Conservation (phyloP, 2,329 filamentous ascomycete species). For the Fusarium protoensiforme region DNA sequence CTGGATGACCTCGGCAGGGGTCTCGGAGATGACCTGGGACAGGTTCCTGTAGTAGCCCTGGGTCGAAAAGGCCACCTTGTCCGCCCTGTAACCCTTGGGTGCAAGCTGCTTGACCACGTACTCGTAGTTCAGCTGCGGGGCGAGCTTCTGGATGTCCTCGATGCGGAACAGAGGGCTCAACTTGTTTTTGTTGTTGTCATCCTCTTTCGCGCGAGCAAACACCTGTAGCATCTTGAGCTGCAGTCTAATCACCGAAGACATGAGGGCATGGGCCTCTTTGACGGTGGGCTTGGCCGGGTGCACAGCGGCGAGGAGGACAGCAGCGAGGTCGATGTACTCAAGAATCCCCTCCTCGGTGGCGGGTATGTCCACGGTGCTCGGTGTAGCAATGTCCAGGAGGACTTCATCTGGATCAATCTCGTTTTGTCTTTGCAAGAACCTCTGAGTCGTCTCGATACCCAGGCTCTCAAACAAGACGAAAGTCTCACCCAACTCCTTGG, state of each 20-base stretch:
- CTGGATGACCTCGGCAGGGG: constrained; percentile 65
- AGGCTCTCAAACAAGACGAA: constrained; percentile 22
- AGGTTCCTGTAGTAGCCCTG: constrained; percentile 71
- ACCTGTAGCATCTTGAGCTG: background rate
- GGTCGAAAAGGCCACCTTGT: constrained; percentile 63
- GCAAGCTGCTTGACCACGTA: constrained; percentile 15
- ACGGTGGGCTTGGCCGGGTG: constrained; percentile 12
- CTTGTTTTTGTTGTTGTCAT: background rate
- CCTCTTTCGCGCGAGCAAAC: background rate
- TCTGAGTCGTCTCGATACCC: constrained; percentile 19
- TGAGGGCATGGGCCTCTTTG: background rate
- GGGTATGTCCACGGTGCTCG: background rate
- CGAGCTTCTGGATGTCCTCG: constrained; percentile 1
- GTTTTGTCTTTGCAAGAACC: background rate
- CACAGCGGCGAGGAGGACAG: constrained; percentile 1
- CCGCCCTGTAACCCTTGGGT: constrained; percentile 39
- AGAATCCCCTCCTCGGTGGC: background rate
- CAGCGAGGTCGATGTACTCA: constrained; percentile 5
- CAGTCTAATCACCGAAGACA: background rate
- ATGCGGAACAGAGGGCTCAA: background rate
- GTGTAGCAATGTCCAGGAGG: background rate
- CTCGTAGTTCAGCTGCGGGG: constrained; percentile 14
- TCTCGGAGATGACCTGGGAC: constrained; percentile 64
- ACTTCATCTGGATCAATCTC: constrained; percentile 4
- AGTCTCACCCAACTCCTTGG: constrained; percentile 8